Percentiles rank a stretch among this genome's conserved stretches.
phyloP scores from a whole-genome alignment of 352 stramenopile species.

The Phytophthora constricta region DNA sequence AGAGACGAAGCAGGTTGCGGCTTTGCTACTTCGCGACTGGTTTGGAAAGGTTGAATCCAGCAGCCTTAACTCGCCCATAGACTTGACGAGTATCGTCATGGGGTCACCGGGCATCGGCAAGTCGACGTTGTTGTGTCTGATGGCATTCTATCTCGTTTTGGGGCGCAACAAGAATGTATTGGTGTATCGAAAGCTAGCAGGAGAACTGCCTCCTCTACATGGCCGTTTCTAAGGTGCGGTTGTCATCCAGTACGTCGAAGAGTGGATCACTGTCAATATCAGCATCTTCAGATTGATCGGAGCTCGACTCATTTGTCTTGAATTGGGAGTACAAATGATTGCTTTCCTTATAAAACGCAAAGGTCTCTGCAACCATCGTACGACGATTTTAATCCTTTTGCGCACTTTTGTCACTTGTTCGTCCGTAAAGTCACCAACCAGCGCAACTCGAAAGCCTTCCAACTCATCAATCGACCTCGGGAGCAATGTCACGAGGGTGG shows the following conservation, averaged over 20 bases:
- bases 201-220: too few species aligned
- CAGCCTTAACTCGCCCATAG: neutral
- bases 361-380: neutral
- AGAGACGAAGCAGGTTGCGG: slow-evolving; percentile 7
- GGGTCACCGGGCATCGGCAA: neutral
- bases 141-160: slow-evolving; percentile 7
- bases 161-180: slow-evolving; percentile 6
- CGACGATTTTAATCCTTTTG: slow-evolving; percentile 6
- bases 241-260: too few species aligned
- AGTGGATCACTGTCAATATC: slow-evolving; percentile 1
- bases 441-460: slow-evolving; percentile 1
- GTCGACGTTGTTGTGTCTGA: slow-evolving; percentile 4
- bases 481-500: slow-evolving; percentile 1
- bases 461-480: neutral
- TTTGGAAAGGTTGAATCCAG: neutral
- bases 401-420: neutral
- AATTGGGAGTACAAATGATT: slow-evolving; percentile 20
- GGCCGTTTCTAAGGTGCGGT: slow-evolving; percentile 3
- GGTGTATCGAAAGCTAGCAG: slow-evolving; percentile 7
- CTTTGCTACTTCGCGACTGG: slow-evolving; percentile 18
- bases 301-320: too few species aligned
- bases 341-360: slow-evolving; percentile 6
- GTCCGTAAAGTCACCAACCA: slow-evolving; percentile 12
- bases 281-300: neutral
- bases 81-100: neutral